These are phyloP conservation scores for Amniculicola lignicola DNA, from an alignment of 495 filamentous ascomycete species.

Conservation along the genomic window DNA sequence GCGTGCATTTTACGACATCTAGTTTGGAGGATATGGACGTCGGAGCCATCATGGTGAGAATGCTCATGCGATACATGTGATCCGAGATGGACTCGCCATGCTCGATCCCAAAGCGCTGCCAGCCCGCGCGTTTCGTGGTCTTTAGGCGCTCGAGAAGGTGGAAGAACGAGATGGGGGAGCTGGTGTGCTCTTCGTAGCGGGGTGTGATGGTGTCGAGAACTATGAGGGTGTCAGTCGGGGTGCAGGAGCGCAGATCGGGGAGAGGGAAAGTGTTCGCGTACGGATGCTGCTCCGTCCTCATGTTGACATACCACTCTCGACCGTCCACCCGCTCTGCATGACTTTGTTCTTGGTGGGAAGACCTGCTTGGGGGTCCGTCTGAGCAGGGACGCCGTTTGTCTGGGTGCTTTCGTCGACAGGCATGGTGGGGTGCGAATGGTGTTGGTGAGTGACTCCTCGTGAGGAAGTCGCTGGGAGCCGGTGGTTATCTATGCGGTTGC, in stretches of 20 bases:
- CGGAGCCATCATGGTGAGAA: constrained; percentile 93
- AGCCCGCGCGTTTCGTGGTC: constrained; percentile 92
- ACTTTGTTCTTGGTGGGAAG: constrained; percentile 17
- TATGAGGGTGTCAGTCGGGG: neutral
- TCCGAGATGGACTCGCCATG: constrained; percentile 83
- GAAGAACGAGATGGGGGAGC: constrained; percentile 83
- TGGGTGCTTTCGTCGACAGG: constrained; percentile 19
- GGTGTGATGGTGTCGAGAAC: constrained; percentile 49
- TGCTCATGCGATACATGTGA: constrained; percentile 99
- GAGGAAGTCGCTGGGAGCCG: too few species aligned
- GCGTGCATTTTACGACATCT: constrained; percentile 78
- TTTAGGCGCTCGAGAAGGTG: constrained; percentile 90
- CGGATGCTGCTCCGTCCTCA: constrained; percentile 21
- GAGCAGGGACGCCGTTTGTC: constrained; percentile 34
- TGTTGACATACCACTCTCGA: constrained; percentile 41
- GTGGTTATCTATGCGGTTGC: too few species aligned
- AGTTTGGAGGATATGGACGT: constrained; percentile 63
- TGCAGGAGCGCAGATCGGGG: neutral
- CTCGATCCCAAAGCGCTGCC: constrained; percentile 80
- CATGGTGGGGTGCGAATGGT: neutral
- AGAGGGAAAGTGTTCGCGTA: constrained; percentile 26
- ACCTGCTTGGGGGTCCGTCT: constrained; percentile 27
- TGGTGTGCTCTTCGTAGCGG: constrained; percentile 56
- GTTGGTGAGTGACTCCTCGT: too few species aligned
- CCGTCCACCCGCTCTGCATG: constrained; percentile 31